Conservation (phyloP, 169 alveolate genomes). For the Plasmodium chabaudi region DNA sequence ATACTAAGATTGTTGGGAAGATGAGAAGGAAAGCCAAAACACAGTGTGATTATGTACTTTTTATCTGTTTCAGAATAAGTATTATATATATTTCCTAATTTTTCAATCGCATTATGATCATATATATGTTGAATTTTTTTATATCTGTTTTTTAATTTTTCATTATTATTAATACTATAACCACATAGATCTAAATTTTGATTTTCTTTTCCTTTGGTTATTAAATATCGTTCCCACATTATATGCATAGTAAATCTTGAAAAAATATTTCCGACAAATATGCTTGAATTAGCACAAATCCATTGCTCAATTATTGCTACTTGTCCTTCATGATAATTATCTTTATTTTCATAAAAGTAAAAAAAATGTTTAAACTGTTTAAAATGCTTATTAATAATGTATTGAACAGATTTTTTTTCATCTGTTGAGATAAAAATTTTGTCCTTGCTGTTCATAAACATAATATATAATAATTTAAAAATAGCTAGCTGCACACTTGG, state of each 20-base stretch:
- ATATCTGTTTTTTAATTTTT: constrained; percentile 12
- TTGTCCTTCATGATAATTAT: constrained; percentile 46
- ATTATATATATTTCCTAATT: constrained; percentile 11
- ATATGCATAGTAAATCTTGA: constrained; percentile 65
- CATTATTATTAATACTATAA: constrained; percentile 31
- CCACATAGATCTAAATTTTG: constrained; percentile 56
- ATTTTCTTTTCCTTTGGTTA: constrained; percentile 4
- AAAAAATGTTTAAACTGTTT: constrained; percentile 30
- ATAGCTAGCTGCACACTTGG: constrained; percentile 31
- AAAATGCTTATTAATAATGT: constrained; percentile 28
- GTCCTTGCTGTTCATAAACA: constrained; percentile 23
- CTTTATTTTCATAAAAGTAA: constrained; percentile 47
- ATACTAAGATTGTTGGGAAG: constrained; percentile 44
- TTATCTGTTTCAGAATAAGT: constrained; percentile 24
- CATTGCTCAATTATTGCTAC: constrained; percentile 69
- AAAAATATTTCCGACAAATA: constrained; percentile 55
- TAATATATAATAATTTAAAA: constrained; percentile 48
- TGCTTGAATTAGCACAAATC: constrained; percentile 24
- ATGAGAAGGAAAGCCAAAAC: constrained; percentile 25
- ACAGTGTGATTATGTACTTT: constrained; percentile 28
- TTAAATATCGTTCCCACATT: constrained; percentile 72
- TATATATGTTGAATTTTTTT: constrained; percentile 8
- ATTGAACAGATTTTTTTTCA: constrained; percentile 32
- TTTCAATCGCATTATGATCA: constrained; percentile 14
- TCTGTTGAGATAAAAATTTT: constrained; percentile 56